Evolutionary conservation across 768 basidiomycete species (phyloP).

Genomic region (Tulasnella sp.): DNA sequence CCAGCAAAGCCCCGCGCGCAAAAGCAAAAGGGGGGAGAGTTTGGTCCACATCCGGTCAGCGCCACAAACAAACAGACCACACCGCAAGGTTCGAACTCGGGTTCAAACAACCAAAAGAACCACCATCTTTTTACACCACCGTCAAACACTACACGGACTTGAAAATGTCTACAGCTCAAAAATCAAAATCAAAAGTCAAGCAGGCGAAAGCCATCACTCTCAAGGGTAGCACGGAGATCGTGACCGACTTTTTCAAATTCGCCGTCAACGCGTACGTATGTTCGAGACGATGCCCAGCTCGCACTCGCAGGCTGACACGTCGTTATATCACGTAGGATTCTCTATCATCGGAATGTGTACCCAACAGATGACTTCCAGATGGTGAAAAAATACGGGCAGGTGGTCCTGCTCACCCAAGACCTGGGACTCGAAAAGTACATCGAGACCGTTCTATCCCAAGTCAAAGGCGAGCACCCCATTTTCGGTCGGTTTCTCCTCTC

Average conservation of each 20-base stretch:
- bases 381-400: slow-evolving; percentile 99
- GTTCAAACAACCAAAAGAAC: neutral
- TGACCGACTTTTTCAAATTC: slow-evolving; percentile 99
- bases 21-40: slow-evolving; percentile 13
- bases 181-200: slow-evolving; percentile 11
- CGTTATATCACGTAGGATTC: slow-evolving; percentile 56
- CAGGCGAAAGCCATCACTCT: slow-evolving; percentile 61
- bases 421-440: slow-evolving; percentile 90
- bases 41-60: neutral
- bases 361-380: slow-evolving; percentile 98
- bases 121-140: neutral
- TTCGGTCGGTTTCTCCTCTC: neutral
- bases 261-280: slow-evolving; percentile 96
- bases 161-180: slow-evolving; percentile 21
- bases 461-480: slow-evolving; percentile 64
- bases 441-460: slow-evolving; percentile 88
- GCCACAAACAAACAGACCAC: slow-evolving; percentile 20
- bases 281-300: slow-evolving; percentile 28
- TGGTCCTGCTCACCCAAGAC: slow-evolving; percentile 91
- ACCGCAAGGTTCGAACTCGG: neutral
- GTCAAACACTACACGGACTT: neutral
- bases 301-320: neutral
- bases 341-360: slow-evolving; percentile 96
- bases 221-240: slow-evolving; percentile 88
- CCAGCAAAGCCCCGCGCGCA: slow-evolving; percentile 3